Conservation (phyloP, 306 rosid species). For the Lathyrus aphaca region DNA sequence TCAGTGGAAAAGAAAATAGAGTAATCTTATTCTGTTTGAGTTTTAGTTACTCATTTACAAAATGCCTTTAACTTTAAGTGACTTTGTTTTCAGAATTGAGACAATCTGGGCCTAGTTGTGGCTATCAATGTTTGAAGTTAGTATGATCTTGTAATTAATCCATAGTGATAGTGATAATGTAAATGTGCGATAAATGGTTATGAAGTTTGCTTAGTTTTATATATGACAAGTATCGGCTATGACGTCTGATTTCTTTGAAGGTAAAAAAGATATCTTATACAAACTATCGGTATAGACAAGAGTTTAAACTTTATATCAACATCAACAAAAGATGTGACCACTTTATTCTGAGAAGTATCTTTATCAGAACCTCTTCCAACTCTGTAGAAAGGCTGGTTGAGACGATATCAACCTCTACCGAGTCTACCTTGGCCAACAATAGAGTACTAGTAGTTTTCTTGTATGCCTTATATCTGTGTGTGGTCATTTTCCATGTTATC, state of each 20-base stretch:
- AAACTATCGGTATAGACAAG: too few relatives aligned
- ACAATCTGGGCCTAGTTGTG: constrained; percentile 29
- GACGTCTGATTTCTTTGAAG: neutral
- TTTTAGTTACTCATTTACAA: neutral
- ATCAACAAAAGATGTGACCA: too few relatives aligned
- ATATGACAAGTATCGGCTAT: neutral
- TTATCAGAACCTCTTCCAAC: too few relatives aligned
- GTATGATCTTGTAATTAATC: constrained; percentile 27
- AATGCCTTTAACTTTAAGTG: neutral
- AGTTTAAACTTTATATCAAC: too few relatives aligned
- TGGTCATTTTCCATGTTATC: too few relatives aligned
- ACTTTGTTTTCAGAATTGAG: neutral
- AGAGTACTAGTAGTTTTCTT: too few relatives aligned
- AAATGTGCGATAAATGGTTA: constrained; percentile 27
- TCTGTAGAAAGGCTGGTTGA: too few relatives aligned
- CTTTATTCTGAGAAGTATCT: too few relatives aligned
- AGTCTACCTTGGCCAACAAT: too few relatives aligned
- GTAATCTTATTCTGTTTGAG: constrained; percentile 52
- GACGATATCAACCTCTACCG: too few relatives aligned
- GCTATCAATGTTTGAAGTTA: constrained; percentile 11
- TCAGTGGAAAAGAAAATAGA: constrained; percentile 35
- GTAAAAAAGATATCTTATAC: too few relatives aligned
- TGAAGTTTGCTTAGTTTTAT: constrained; percentile 6
- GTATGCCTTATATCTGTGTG: too few relatives aligned
- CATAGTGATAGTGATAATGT: constrained; percentile 30